phyloP scores from a whole-genome alignment of 1,284 basidiomycete genomes.

The Omphalotus olearius region DNA sequence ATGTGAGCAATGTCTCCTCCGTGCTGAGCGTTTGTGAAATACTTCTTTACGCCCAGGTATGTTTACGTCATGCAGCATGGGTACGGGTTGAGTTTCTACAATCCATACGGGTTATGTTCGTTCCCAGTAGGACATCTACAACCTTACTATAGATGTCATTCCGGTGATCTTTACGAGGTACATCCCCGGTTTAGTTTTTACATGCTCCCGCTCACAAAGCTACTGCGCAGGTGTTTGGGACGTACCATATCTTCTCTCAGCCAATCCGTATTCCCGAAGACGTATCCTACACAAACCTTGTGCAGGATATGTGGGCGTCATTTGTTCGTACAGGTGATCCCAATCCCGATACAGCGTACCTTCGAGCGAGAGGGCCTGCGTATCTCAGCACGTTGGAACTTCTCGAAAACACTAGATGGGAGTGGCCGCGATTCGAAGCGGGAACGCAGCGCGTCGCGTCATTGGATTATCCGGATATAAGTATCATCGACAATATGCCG shows the following conservation, averaged over 20 bases:
- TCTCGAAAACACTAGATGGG: slow-evolving; percentile 3
- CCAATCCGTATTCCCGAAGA: slow-evolving; percentile 8
- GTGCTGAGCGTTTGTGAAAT: not conserved
- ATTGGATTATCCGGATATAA: slow-evolving; percentile 9
- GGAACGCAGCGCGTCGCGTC: slow-evolving; percentile 2
- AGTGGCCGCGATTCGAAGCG: slow-evolving; percentile 9
- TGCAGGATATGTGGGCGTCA: slow-evolving; percentile 32
- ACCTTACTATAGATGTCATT: slow-evolving; percentile 14
- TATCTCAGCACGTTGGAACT: slow-evolving; percentile 8
- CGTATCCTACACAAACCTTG: slow-evolving; percentile 11
- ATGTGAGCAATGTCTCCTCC: slow-evolving; percentile 3
- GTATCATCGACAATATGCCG: not conserved
- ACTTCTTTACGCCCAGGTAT: slow-evolving; percentile 1
- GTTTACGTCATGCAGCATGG: slow-evolving; percentile 12
- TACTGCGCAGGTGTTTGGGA: slow-evolving; percentile 8
- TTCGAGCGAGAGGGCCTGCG: slow-evolving; percentile 26
- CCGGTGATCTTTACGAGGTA: slow-evolving; percentile 15
- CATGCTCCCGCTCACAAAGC: too few relatives aligned
- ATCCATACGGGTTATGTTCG: slow-evolving; percentile 12
- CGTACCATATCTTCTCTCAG: slow-evolving; percentile 12
- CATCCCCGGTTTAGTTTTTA: not conserved
- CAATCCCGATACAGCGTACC: slow-evolving; percentile 32
- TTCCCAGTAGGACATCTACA: slow-evolving; percentile 14
- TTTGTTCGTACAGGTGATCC: slow-evolving; percentile 38
- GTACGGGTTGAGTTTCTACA: slow-evolving; percentile 11